These are phyloP conservation scores for Fragaria iinumae DNA, from an alignment of 306 rosid species.

Conservation along the genomic window DNA sequence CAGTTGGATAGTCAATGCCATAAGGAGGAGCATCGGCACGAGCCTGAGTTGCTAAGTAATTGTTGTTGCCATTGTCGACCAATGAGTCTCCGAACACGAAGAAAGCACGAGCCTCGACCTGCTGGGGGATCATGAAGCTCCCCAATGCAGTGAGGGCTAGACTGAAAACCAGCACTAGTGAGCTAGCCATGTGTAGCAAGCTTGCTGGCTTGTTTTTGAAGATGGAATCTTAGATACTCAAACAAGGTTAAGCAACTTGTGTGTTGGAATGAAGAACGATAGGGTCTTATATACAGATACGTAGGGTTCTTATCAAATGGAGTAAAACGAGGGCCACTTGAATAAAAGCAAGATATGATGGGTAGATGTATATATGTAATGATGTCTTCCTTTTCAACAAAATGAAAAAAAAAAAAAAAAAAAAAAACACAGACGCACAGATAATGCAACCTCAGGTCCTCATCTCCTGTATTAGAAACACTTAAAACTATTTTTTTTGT, in stretches of 20 bases:
- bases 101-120: constrained; percentile 53
- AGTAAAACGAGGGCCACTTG: constrained; percentile 7
- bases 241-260: not conserved
- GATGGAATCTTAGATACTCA: not conserved
- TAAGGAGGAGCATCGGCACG: constrained; percentile 81
- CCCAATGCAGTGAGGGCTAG: constrained; percentile 19
- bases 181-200: constrained; percentile 27
- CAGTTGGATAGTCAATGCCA: constrained; percentile 75
- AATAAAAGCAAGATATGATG: not conserved
- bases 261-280: not conserved
- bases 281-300: constrained; percentile 4
- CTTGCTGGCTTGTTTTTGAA: not conserved
- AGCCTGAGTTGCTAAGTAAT: constrained; percentile 75
- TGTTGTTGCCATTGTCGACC: constrained; percentile 88
- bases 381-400: too few relatives aligned
- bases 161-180: constrained; percentile 13
- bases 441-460: not conserved
- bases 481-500: too few relatives aligned
- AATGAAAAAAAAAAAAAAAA: too few relatives aligned
- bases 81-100: constrained; percentile 91
- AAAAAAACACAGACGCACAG: too few relatives aligned
- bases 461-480: too few relatives aligned
- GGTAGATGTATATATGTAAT: constrained; percentile 12
- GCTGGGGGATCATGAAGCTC: not conserved
- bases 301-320: not conserved